These are phyloP conservation scores for Aspergillus incahuasiensis DNA, from an alignment of 495 filamentous ascomycete species.

Conservation along the genomic window DNA sequence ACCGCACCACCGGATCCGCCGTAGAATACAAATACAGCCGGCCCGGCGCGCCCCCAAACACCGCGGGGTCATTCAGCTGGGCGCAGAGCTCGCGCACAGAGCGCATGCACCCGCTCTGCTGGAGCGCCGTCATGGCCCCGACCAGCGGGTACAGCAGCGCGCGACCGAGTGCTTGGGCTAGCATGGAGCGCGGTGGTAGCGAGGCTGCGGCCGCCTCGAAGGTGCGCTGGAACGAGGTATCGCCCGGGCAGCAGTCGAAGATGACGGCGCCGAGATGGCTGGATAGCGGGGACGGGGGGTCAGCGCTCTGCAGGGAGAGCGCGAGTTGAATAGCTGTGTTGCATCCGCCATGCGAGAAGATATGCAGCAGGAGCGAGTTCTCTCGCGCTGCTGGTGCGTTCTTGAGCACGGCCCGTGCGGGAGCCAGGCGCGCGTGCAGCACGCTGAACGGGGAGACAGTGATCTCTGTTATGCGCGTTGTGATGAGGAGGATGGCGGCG, in stretches of 20 bases:
- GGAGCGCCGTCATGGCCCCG: background rate
- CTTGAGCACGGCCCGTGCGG: background rate
- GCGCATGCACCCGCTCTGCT: background rate
- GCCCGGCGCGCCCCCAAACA: background rate
- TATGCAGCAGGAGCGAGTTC: constrained; percentile 3
- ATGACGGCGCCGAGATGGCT: background rate
- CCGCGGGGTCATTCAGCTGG: constrained; percentile 3
- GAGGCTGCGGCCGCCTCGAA: constrained; percentile 1
- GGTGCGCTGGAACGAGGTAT: background rate
- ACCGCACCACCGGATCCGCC: too few species aligned
- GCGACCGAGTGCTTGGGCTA: background rate
- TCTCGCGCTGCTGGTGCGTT: too few species aligned
- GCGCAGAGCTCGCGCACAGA: background rate
- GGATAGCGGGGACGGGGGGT: background rate
- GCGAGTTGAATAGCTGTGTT: constrained; percentile 2
- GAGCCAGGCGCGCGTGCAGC: background rate
- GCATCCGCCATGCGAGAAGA: constrained; percentile 12
- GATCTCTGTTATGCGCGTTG: background rate
- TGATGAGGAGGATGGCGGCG: background rate
- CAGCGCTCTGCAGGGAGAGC: background rate
- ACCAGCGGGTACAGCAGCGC: background rate
- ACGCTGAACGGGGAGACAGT: background rate
- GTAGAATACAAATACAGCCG: background rate
- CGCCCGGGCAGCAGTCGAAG: constrained; percentile 11
- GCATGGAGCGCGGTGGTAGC: background rate